phyloP scores from a whole-genome alignment of 805 yeast genomes.

The Sungouiella blattae region DNA sequence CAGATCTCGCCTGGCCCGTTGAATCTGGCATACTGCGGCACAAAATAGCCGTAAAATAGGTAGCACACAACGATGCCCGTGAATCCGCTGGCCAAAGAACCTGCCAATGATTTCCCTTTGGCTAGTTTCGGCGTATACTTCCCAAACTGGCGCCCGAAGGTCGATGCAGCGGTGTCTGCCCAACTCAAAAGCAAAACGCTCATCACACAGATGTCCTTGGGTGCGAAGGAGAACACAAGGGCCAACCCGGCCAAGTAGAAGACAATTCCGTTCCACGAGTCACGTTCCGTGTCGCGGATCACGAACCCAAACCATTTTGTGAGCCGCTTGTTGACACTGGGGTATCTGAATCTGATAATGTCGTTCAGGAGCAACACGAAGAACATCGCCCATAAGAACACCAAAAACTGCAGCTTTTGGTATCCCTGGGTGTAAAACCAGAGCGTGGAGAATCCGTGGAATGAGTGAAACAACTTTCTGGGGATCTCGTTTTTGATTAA shows the following conservation, averaged over 20 bases:
- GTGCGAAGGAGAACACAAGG: slow-evolving; percentile 63
- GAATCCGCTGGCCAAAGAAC: slow-evolving; percentile 79
- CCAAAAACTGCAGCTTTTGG: slow-evolving; percentile 52
- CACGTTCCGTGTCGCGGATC: slow-evolving; percentile 80
- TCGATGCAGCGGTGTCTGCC: slow-evolving; percentile 97
- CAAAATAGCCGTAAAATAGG: slow-evolving; percentile 66
- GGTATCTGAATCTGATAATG: slow-evolving; percentile 57
- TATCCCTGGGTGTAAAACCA: slow-evolving; percentile 65
- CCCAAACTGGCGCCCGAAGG: slow-evolving; percentile 85
- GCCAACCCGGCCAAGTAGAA: slow-evolving; percentile 82
- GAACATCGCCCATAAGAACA: slow-evolving; percentile 57
- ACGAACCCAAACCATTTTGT: slow-evolving; percentile 70
- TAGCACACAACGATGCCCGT: slow-evolving; percentile 68
- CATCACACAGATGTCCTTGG: slow-evolving; percentile 78
- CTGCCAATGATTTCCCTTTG: slow-evolving; percentile 80
- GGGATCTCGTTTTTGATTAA: slow-evolving; percentile 83
- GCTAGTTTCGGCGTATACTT: slow-evolving; percentile 75
- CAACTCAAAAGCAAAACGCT: slow-evolving; percentile 82
- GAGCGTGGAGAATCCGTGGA: slow-evolving; percentile 80
- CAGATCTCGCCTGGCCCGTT: slow-evolving; percentile 55
- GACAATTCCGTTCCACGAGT: slow-evolving; percentile 74
- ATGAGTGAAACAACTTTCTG: slow-evolving; percentile 82
- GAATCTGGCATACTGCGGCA: slow-evolving; percentile 54
- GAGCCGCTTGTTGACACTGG: slow-evolving; percentile 61
- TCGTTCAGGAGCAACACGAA: slow-evolving; percentile 60